Percentiles rank a stretch among this genome's conserved stretches.
Conservation (phyloP, 257 asterid species). For the Solanum dulcamara region DNA sequence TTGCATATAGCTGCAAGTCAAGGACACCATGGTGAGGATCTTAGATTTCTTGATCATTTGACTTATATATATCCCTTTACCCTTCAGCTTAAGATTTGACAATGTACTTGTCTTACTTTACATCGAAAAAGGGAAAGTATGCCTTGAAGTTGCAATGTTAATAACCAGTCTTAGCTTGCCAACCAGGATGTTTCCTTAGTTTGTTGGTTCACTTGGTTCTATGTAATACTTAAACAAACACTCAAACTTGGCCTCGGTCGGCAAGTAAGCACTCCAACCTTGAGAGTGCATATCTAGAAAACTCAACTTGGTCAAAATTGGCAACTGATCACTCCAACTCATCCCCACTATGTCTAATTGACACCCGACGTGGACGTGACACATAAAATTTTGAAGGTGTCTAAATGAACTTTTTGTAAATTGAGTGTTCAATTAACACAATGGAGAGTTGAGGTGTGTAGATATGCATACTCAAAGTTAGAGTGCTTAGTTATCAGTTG, state of each 20-base stretch:
- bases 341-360: too few species aligned
- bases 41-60: neutral
- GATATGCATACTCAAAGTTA: neutral
- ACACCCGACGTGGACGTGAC: too few species aligned
- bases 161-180: neutral
- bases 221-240: neutral
- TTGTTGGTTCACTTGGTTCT: neutral
- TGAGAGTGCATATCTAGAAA: neutral
- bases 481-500: neutral
- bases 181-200: neutral
- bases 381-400: neutral
- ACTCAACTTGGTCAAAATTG: neutral
- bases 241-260: neutral
- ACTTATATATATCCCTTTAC: neutral
- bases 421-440: neutral
- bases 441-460: neutral
- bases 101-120: neutral
- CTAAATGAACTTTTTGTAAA: neutral
- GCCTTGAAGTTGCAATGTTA: neutral
- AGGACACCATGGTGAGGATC: constrained; percentile 35
- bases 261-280: neutral
- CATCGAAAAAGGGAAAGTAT: neutral
- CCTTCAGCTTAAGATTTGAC: neutral
- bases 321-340: too few species aligned
- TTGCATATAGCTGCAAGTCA: constrained; percentile 39